phyloP scores from a whole-genome alignment of 2,329 filamentous ascomycete species.

The Aspergillus costaricaensis region DNA sequence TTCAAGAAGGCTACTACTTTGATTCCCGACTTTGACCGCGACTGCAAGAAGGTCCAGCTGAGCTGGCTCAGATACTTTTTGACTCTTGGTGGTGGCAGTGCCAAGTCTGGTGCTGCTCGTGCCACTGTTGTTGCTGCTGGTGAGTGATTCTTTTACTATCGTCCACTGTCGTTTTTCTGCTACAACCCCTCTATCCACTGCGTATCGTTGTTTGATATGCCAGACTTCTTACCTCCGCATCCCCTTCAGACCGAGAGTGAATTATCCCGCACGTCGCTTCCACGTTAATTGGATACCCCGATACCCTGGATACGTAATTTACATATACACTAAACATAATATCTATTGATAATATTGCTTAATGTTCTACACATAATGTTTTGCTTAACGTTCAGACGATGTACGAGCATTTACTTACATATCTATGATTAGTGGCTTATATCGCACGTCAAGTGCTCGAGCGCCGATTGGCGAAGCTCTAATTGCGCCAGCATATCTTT shows the following conservation, averaged over 20 bases:
- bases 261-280: not conserved
- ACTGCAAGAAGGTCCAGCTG: conserved; percentile 48
- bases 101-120: conserved; percentile 39
- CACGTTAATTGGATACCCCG: not conserved
- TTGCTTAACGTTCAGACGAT: not conserved
- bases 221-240: conserved; percentile 1
- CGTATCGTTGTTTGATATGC: not conserved
- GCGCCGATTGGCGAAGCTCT: not conserved
- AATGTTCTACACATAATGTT: not conserved
- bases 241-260: not conserved
- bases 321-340: too few relatives aligned
- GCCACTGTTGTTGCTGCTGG: conserved; percentile 40
- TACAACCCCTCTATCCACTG: too few relatives aligned
- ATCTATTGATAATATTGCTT: not conserved
- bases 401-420: not conserved
- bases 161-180: too few relatives aligned
- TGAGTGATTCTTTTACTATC: conserved; percentile 34
- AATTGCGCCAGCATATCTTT: not conserved
- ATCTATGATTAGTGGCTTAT: not conserved
- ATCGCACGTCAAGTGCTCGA: not conserved
- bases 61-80: conserved; percentile 44
- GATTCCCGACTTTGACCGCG: conserved; percentile 63
- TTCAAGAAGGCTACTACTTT: conserved; percentile 53
- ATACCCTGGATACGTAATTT: not conserved
- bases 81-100: conserved; percentile 44